Percentiles rank a stretch among this genome's conserved stretches.
Conservation (phyloP, 1,139 yeast species). For the Candida sanyaensis region DNA sequence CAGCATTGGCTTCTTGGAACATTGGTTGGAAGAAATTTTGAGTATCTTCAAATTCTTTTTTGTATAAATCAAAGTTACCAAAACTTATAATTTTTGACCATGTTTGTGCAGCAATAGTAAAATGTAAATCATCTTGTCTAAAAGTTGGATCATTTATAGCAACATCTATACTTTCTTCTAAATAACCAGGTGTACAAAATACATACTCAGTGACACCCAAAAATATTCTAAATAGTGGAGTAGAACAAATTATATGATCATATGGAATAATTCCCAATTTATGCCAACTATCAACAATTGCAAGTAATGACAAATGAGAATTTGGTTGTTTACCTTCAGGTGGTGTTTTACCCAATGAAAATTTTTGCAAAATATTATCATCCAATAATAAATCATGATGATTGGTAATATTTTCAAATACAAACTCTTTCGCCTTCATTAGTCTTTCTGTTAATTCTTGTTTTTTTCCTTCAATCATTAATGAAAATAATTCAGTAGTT, state of each 20-base stretch:
- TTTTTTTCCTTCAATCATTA: constrained; percentile 73
- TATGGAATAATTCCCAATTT: constrained; percentile 85
- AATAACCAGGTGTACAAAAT: constrained; percentile 77
- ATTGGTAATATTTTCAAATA: constrained; percentile 66
- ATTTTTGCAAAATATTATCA: constrained; percentile 77
- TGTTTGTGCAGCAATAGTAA: constrained; percentile 74
- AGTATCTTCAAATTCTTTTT: constrained; percentile 70
- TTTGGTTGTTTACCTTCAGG: constrained; percentile 77
- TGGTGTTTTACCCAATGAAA: constrained; percentile 74
- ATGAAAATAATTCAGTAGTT: constrained; percentile 75
- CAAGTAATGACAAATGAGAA: constrained; percentile 83
- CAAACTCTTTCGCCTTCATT: constrained; percentile 65
- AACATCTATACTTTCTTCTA: constrained; percentile 78
- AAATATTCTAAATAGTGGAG: constrained; percentile 87
- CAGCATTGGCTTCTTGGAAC: constrained; percentile 82
- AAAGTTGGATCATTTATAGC: constrained; percentile 69
- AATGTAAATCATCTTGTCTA: constrained; percentile 84
- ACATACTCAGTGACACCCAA: constrained; percentile 92
- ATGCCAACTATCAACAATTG: constrained; percentile 94
- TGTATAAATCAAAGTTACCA: constrained; percentile 76
- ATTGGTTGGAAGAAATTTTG: constrained; percentile 82
- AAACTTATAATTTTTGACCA: constrained; percentile 85
- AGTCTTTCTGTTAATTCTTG: constrained; percentile 62
- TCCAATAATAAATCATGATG: constrained; percentile 66
- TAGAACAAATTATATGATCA: constrained; percentile 95